A percentile compares a stretch with the other conserved stretches of the same genome.
These are phyloP conservation scores for Zoysia japonica DNA, from an alignment of 176 grass and related monocot genomes.

Conservation along the genomic window DNA sequence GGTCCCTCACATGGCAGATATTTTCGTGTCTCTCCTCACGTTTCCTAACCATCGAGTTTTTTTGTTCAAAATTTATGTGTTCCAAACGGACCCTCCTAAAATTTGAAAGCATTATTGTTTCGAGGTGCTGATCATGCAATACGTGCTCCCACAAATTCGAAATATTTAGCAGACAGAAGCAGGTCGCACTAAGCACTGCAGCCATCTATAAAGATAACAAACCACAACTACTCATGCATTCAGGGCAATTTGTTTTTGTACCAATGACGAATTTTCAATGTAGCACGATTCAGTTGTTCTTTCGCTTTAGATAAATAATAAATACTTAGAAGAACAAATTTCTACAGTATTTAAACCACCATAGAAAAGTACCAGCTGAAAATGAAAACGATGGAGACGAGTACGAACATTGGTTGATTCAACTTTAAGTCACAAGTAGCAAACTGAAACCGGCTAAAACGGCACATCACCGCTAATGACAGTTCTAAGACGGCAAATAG, in stretches of 20 bases:
- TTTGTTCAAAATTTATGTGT: background rate
- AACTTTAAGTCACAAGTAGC: slow-evolving; percentile 26
- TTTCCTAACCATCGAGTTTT: background rate
- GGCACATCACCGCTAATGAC: background rate
- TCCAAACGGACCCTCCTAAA: background rate
- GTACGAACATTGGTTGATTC: background rate
- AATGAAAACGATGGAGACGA: background rate
- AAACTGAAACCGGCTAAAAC: background rate
- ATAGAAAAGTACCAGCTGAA: background rate
- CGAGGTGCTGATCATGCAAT: background rate
- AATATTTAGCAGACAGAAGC: background rate
- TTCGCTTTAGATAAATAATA: background rate
- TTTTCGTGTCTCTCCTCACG: background rate
- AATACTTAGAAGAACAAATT: background rate
- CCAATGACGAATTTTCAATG: background rate
- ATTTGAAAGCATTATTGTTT: background rate
- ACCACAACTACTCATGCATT: too few species aligned
- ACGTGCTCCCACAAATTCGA: background rate
- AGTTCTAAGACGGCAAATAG: slow-evolving; percentile 10
- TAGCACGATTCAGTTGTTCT: background rate
- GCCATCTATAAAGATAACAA: too few species aligned
- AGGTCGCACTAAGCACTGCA: too few species aligned
- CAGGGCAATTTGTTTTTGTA: background rate
- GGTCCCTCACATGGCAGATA: background rate
- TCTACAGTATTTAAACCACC: background rate